Conservation (phyloP, 2,329 filamentous ascomycete species). For the Colletotrichum viniferum region DNA sequence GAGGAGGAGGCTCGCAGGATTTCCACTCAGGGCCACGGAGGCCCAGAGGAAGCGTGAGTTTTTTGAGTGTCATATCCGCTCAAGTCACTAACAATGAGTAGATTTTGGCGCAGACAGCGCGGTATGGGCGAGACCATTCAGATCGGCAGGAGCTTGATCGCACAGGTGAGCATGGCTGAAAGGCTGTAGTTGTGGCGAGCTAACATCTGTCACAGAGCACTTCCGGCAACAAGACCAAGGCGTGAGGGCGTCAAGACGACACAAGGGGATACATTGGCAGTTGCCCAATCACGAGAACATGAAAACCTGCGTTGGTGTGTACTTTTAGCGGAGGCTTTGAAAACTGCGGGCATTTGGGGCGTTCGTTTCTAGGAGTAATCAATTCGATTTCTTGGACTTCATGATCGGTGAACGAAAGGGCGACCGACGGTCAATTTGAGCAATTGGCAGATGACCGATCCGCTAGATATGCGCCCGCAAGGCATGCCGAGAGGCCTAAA, state of each 20-base stretch:
- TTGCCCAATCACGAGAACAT: not conserved
- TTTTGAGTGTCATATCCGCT: not conserved
- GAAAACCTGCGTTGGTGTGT: not conserved
- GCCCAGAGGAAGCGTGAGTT: constrained; percentile 56
- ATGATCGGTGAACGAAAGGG: not conserved
- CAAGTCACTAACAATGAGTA: constrained; percentile 28
- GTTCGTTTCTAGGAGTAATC: not conserved
- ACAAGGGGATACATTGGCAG: not conserved
- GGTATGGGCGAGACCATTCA: constrained; percentile 62
- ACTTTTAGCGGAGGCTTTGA: not conserved
- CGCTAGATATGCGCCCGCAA: not conserved
- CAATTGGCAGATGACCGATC: not conserved
- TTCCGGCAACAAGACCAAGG: constrained; percentile 15
- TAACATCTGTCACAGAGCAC: not conserved
- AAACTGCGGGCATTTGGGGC: not conserved
- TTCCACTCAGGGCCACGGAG: constrained; percentile 53
- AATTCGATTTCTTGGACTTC: not conserved
- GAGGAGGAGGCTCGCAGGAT: constrained; percentile 65
- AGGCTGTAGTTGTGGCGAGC: too few species aligned
- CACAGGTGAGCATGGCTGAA: constrained; percentile 37
- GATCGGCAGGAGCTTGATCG: constrained; percentile 59
- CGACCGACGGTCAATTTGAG: not conserved
- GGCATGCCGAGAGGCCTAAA: not conserved
- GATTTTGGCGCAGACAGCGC: constrained; percentile 67
- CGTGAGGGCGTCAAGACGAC: not conserved